These are phyloP conservation scores for Pichia heedii DNA, from an alignment of 805 yeast genomes.

Conservation along the genomic window DNA sequence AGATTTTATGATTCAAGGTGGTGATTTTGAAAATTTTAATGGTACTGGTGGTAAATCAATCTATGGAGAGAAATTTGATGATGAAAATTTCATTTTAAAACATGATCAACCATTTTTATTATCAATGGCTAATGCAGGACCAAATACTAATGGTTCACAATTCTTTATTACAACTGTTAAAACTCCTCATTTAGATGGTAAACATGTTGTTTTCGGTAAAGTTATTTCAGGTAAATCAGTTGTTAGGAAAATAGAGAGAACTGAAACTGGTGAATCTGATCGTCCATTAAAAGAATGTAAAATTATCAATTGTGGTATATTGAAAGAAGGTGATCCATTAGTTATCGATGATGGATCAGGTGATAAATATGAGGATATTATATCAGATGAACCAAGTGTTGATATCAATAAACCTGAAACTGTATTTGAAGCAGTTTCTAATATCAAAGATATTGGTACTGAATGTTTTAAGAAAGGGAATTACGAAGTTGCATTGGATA, in stretches of 20 bases:
- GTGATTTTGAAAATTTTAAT: constrained; percentile 69
- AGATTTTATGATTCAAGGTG: constrained; percentile 90
- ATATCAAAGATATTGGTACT: constrained; percentile 73
- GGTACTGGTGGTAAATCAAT: constrained; percentile 81
- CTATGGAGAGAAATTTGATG: constrained; percentile 81
- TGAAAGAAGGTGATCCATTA: constrained; percentile 47
- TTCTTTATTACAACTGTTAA: constrained; percentile 88
- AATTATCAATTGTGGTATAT: constrained; percentile 71
- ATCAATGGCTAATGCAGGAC: constrained; percentile 97
- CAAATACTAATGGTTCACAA: constrained; percentile 93
- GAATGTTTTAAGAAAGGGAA: constrained; percentile 60
- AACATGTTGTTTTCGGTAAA: constrained; percentile 94
- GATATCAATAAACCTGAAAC: constrained; percentile 51
- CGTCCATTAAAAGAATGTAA: constrained; percentile 63
- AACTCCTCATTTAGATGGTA: constrained; percentile 91
- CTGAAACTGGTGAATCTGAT: constrained; percentile 56
- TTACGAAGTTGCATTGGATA: constrained; percentile 44
- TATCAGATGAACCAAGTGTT: constrained; percentile 65
- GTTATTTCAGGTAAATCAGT: constrained; percentile 75
- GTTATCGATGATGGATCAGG: constrained; percentile 72
- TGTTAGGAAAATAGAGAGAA: constrained; percentile 69
- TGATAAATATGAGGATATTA: constrained; percentile 66
- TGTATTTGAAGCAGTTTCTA: constrained; percentile 56
- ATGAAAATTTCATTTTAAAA: constrained; percentile 68
- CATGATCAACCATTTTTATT: constrained; percentile 83